Percentiles rank a stretch among this genome's conserved stretches.
These are phyloP conservation scores for Citrus maxima DNA, from an alignment of 345 rosid species.

Conservation along the genomic window DNA sequence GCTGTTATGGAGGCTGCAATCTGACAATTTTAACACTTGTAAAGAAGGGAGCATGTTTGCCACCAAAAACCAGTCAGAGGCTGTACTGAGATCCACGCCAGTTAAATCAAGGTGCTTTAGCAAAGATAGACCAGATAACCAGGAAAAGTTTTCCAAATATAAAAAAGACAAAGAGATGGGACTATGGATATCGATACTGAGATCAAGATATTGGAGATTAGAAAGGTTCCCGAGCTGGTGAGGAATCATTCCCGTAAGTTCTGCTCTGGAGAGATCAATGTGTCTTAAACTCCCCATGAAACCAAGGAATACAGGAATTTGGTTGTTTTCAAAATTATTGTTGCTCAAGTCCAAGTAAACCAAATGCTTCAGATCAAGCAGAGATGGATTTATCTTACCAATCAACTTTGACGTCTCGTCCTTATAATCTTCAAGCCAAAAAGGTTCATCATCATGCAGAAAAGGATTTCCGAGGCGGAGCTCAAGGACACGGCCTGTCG, in stretches of 20 bases:
- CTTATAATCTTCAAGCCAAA: no score
- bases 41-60: not conserved
- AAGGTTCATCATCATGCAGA: not conserved
- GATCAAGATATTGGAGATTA: not conserved
- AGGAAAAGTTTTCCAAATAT: not conserved
- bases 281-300: not conserved
- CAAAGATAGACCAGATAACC: not conserved
- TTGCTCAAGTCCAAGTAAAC: not conserved
- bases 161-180: no score
- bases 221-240: not conserved
- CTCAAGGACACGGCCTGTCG: slow-evolving; percentile 18
- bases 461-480: slow-evolving; percentile 12
- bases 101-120: not conserved
- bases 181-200: not conserved
- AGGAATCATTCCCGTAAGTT: not conserved
- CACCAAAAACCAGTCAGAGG: not conserved
- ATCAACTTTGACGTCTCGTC: not conserved
- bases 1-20: not conserved
- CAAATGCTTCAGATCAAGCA: slow-evolving; percentile 3
- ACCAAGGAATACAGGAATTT: not conserved
- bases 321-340: not conserved
- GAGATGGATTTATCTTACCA: not conserved
- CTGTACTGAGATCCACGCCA: not conserved
- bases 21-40: not conserved
- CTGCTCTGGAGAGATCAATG: not conserved